phyloP scores from a whole-genome alignment of 768 basidiomycete species.

The Rhodotorula toruloides region DNA sequence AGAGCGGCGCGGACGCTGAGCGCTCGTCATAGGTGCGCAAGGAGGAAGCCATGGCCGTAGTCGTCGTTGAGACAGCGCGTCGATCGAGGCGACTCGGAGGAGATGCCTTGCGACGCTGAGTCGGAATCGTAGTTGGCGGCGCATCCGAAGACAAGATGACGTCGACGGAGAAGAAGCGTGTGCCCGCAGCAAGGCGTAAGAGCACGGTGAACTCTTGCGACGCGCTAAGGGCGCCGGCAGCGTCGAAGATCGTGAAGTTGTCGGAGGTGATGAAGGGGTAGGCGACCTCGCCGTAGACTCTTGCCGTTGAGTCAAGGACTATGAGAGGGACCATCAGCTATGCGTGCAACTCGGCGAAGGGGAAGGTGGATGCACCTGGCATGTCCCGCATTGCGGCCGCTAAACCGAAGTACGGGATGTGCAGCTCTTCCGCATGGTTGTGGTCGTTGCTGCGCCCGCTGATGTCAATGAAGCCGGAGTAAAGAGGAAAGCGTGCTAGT shows the following conservation, averaged over 20 bases:
- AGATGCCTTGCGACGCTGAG: too few species aligned
- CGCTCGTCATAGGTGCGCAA: too few species aligned
- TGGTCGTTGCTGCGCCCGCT: slow-evolving; percentile 35
- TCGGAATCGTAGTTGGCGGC: background rate
- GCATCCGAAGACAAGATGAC: slow-evolving; percentile 1
- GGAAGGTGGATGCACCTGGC: slow-evolving; percentile 37
- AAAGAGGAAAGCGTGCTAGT: slow-evolving; percentile 44
- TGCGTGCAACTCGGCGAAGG: background rate
- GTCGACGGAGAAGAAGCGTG: slow-evolving; percentile 13
- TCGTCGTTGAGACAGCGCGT: too few species aligned
- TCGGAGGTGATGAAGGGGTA: slow-evolving; percentile 14
- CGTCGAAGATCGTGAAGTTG: too few species aligned
- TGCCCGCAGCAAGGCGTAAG: background rate
- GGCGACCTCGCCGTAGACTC: slow-evolving; percentile 16
- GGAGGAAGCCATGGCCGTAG: too few species aligned
- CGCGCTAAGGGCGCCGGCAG: too few species aligned
- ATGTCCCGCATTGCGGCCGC: slow-evolving; percentile 52
- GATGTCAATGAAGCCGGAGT: slow-evolving; percentile 46
- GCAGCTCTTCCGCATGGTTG: background rate
- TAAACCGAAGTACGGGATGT: slow-evolving; percentile 52
- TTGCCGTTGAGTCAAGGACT: slow-evolving; percentile 54
- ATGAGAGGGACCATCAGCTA: background rate
- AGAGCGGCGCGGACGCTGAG: too few species aligned
- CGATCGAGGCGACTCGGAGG: too few species aligned
- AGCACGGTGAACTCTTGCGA: too few species aligned